Percentiles rank a stretch among this genome's conserved stretches.
phyloP scores from a whole-genome alignment of 2,329 filamentous ascomycete species.

The Sarocladiaceae sp. region DNA sequence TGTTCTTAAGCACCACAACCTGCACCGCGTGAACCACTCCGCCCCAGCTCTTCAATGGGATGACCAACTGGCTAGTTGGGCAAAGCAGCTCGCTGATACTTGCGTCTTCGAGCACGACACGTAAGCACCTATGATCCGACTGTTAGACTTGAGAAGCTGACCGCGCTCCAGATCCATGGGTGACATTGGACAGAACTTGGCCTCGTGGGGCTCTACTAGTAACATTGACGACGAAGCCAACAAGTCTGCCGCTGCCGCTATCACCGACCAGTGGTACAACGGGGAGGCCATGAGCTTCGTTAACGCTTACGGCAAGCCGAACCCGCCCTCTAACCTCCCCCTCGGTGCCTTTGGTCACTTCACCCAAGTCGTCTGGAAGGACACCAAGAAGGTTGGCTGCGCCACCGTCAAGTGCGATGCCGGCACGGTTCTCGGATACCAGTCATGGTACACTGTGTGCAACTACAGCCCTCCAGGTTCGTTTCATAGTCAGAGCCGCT shows the following conservation, averaged over 20 bases:
- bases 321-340: conserved; percentile 49
- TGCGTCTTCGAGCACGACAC: conserved; percentile 73
- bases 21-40: conserved; percentile 78
- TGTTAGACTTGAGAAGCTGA: background rate
- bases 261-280: conserved; percentile 87
- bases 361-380: conserved; percentile 37
- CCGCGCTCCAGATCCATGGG: conserved; percentile 33
- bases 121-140: conserved; percentile 41
- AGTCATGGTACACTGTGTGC: conserved; percentile 75
- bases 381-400: conserved; percentile 31
- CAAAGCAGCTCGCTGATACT: conserved; percentile 53
- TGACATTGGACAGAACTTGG: conserved; percentile 89
- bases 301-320: conserved; percentile 38
- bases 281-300: conserved; percentile 59
- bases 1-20: conserved; percentile 71
- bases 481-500: conserved; percentile 21
- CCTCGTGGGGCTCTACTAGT: conserved; percentile 46
- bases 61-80: conserved; percentile 54
- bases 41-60: conserved; percentile 61
- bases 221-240: conserved; percentile 26
- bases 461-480: conserved; percentile 74
- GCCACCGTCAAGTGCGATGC: conserved; percentile 65
- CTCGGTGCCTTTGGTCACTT: conserved; percentile 60
- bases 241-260: conserved; percentile 55
- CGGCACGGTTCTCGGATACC: conserved; percentile 37